Evolutionary conservation across 2,329 filamentous ascomycete species (phyloP).

Genomic region (Colletotrichum siamense): DNA sequence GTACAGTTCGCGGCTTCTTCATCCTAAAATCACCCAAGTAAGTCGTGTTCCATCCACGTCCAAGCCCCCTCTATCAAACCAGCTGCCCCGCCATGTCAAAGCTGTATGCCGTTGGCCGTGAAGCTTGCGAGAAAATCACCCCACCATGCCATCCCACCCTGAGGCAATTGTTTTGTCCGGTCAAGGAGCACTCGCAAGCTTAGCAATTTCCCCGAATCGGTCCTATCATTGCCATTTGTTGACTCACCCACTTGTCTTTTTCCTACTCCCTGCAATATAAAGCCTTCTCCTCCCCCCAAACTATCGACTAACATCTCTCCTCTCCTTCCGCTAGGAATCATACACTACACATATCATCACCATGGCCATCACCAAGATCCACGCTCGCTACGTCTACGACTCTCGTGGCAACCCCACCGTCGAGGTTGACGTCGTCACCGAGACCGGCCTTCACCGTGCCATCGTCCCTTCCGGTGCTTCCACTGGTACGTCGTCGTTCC

Average conservation of each 20-base stretch:
- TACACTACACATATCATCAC: conserved; percentile 40
- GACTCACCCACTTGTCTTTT: conserved; percentile 21
- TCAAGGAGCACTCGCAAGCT: conserved; percentile 22
- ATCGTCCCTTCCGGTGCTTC: conserved; percentile 94
- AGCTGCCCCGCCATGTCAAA: background rate
- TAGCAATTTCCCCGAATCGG: conserved; percentile 21
- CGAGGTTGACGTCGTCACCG: conserved; percentile 92
- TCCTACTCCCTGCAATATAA: conserved; percentile 14
- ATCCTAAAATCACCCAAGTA: background rate
- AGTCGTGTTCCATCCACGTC: background rate
- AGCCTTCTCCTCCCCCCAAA: conserved; percentile 13
- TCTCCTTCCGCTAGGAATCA: conserved; percentile 3
- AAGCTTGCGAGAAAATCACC: conserved; percentile 18
- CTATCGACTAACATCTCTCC: background rate
- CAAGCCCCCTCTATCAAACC: background rate
- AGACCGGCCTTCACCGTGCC: conserved; percentile 90
- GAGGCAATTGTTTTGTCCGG: conserved; percentile 22
- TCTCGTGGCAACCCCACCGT: conserved; percentile 98
- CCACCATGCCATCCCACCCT: conserved; percentile 22
- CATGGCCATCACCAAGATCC: conserved; percentile 91
- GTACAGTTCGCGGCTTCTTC: background rate
- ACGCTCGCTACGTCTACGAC: conserved; percentile 97
- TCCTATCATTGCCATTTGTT: conserved; percentile 20
- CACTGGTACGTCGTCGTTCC: conserved; percentile 67
- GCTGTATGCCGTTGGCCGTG: background rate